phyloP scores from a whole-genome alignment of 495 filamentous ascomycete genomes.

The Neurospora sp. region DNA sequence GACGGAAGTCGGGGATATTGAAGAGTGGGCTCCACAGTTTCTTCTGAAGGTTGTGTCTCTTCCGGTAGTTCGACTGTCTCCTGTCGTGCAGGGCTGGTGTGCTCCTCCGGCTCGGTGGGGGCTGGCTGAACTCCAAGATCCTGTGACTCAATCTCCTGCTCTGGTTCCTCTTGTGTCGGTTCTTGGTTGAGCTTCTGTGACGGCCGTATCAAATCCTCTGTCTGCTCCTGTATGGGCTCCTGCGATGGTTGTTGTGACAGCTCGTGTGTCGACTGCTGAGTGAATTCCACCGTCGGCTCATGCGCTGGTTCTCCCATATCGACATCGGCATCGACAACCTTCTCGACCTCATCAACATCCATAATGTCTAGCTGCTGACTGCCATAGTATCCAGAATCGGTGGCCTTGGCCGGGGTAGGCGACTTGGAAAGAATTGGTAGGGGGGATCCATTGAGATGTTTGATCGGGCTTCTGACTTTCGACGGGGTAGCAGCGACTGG shows the following conservation, averaged over 20 bases:
- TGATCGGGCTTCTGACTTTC: slow-evolving; percentile 8
- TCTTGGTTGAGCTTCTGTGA: neutral
- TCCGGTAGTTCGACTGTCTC: slow-evolving; percentile 56
- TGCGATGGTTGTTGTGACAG: neutral
- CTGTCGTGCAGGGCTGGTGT: slow-evolving; percentile 12
- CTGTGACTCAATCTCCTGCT: neutral
- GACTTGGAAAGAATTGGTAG: slow-evolving; percentile 14
- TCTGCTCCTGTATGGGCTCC: neutral
- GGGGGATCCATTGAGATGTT: slow-evolving; percentile 1
- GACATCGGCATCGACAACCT: slow-evolving; percentile 7
- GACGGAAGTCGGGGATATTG: neutral
- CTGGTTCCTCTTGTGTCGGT: neutral
- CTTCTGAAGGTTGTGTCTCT: slow-evolving; percentile 38
- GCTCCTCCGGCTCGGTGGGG: slow-evolving; percentile 6
- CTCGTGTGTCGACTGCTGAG: neutral
- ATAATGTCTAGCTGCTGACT: slow-evolving; percentile 41
- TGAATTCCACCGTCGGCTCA: neutral
- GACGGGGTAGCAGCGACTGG: slow-evolving; percentile 5
- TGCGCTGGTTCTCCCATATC: slow-evolving; percentile 9
- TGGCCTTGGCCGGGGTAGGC: neutral
- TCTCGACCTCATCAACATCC: slow-evolving; percentile 19
- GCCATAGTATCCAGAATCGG: slow-evolving; percentile 79
- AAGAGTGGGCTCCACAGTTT: slow-evolving; percentile 3
- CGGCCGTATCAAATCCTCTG: neutral
- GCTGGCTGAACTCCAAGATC: neutral